phyloP scores from a whole-genome alignment of 2,329 filamentous ascomycete genomes.

The Diplodia intermedia region DNA sequence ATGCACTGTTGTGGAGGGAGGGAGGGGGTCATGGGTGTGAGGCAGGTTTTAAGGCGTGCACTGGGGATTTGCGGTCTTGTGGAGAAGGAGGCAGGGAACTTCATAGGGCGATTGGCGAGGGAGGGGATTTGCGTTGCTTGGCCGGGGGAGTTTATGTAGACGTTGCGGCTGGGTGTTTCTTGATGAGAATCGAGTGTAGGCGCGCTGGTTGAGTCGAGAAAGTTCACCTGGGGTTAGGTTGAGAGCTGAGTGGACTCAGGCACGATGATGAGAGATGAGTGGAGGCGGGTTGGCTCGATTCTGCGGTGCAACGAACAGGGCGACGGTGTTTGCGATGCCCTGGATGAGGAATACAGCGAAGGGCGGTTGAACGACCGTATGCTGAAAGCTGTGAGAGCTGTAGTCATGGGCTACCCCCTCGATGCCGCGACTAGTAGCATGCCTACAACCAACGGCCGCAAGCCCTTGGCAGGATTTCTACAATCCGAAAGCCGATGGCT shows the following conservation, averaged over 20 bases:
- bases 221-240: background rate
- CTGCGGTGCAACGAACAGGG: background rate
- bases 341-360: background rate
- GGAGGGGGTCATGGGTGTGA: background rate
- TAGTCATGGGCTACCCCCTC: background rate
- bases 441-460: background rate
- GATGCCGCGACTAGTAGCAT: background rate
- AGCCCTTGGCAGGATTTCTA: too few relatives aligned
- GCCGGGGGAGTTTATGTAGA: background rate
- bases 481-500: background rate
- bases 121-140: background rate
- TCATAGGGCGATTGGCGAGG: conserved; percentile 4
- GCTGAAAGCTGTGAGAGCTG: background rate
- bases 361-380: background rate
- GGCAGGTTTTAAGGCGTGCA: background rate
- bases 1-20: background rate
- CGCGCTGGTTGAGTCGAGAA: background rate
- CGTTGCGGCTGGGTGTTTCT: background rate
- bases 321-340: background rate
- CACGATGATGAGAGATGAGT: background rate
- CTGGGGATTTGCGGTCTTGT: background rate
- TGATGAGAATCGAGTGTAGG: background rate
- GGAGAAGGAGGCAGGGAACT: background rate
- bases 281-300: background rate
- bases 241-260: background rate